Percentiles rank a stretch among this genome's conserved stretches.
Conservation (phyloP, 495 filamentous ascomycete genomes). For the Cladorrhinum samala region DNA sequence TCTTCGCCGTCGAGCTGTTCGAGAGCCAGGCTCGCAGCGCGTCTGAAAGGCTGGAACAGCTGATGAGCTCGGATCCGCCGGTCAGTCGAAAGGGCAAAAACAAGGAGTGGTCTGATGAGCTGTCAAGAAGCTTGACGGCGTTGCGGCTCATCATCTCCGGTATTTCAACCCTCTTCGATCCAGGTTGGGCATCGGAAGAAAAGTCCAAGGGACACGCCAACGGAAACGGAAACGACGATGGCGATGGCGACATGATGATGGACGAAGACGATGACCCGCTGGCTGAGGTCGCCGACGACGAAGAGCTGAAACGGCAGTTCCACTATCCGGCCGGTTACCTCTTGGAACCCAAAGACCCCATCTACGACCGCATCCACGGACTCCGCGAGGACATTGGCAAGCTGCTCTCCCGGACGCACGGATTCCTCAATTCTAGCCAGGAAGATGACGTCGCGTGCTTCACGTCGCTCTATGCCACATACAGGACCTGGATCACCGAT, state of each 20-base stretch:
- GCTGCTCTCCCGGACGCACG: conserved; percentile 74
- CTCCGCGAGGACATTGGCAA: conserved; percentile 74
- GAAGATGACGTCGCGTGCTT: conserved; percentile 96
- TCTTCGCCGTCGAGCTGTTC: conserved; percentile 85
- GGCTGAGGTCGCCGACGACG: conserved; percentile 69
- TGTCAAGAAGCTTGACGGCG: conserved; percentile 80
- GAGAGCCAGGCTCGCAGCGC: conserved; percentile 63
- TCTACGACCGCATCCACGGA: conserved; percentile 71
- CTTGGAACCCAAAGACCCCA: conserved; percentile 51
- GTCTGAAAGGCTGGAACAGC: conserved; percentile 53
- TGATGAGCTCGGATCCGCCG: conserved; percentile 75
- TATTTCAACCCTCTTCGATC: conserved; percentile 80
- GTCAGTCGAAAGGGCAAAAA: conserved; percentile 90
- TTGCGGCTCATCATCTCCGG: conserved; percentile 82
- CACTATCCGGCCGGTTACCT: conserved; percentile 81
- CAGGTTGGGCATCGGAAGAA: conserved; percentile 56
- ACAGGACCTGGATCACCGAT: conserved; percentile 94
- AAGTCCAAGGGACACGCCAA: conserved; percentile 27
- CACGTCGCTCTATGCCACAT: conserved; percentile 83
- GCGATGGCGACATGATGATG: conserved; percentile 41
- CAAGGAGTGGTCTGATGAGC: conserved; percentile 97
- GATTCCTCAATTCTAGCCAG: conserved; percentile 75
- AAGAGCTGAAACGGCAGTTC: conserved; percentile 74
- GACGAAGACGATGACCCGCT: conserved; percentile 59
- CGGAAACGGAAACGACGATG: conserved; percentile 36